A percentile compares a stretch with the other conserved stretches of the same genome.
Conservation (phyloP, 2,329 filamentous ascomycete genomes). For the Calonectria honghensis region DNA sequence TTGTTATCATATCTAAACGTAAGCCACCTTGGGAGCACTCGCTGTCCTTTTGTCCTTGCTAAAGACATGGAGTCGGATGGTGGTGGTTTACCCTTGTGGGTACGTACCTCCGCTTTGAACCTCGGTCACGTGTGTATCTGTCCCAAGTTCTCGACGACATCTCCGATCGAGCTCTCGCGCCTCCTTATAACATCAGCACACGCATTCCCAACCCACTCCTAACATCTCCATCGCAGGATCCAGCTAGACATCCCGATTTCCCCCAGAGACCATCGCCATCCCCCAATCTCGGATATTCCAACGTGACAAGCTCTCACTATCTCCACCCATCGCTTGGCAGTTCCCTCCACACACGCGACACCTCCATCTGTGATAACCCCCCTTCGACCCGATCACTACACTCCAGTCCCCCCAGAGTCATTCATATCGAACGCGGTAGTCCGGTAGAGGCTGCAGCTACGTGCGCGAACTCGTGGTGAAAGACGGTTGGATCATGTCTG, state of each 20-base stretch:
- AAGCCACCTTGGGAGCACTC: neutral
- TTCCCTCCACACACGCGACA: conserved; percentile 36
- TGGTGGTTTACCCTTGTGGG: conserved; percentile 11
- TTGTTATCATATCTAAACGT: conserved; percentile 6
- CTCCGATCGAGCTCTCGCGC: conserved; percentile 29
- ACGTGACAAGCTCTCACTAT: conserved; percentile 28
- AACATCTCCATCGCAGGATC: conserved; percentile 25
- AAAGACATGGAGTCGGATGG: neutral
- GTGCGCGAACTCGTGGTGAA: conserved; percentile 42
- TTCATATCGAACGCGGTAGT: conserved; percentile 37
- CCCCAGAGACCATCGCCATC: neutral
- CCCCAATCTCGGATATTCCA: conserved; percentile 11
- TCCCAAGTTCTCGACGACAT: conserved; percentile 35
- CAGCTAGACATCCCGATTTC: conserved; percentile 19
- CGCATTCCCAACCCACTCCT: conserved; percentile 17
- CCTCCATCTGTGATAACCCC: conserved; percentile 18
- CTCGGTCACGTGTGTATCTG: conserved; percentile 41
- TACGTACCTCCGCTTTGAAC: conserved; percentile 38
- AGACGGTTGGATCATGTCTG: conserved; percentile 47
- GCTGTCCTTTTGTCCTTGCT: conserved; percentile 4
- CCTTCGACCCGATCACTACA: conserved; percentile 33
- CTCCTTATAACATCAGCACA: conserved; percentile 29
- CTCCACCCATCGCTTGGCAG: conserved; percentile 24
- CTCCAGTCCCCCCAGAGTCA: conserved; percentile 31
- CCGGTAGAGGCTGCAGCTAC: conserved; percentile 37